These are phyloP conservation scores for Tilletia setariae DNA, from an alignment of 1,284 basidiomycete genomes.

Conservation along the genomic window DNA sequence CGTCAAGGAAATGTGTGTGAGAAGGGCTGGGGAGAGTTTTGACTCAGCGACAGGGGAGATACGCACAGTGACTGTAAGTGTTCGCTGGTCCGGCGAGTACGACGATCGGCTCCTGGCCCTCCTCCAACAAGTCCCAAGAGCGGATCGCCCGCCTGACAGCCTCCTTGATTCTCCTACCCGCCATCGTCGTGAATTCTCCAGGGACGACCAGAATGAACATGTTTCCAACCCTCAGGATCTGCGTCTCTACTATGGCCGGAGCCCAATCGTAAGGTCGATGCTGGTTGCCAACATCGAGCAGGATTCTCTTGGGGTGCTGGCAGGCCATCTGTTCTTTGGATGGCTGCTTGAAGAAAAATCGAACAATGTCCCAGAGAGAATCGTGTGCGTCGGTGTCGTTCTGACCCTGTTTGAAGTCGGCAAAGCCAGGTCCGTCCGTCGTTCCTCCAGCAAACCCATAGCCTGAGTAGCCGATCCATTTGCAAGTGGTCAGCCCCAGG, in stretches of 20 bases:
- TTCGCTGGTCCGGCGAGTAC: constrained; percentile 66
- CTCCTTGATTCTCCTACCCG: constrained; percentile 61
- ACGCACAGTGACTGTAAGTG: constrained; percentile 66
- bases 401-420: constrained; percentile 75
- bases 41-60: no score
- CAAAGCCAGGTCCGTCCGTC: constrained; percentile 74
- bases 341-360: constrained; percentile 66
- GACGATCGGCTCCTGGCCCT: constrained; percentile 47
- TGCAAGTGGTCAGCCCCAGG: no score
- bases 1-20: no score
- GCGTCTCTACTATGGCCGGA: constrained; percentile 68
- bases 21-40: no score
- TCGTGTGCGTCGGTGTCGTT: constrained; percentile 67
- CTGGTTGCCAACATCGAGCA: constrained; percentile 55
- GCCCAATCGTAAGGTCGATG: constrained; percentile 70
- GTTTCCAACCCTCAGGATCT: constrained; percentile 74
- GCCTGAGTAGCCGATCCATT: constrained; percentile 1
- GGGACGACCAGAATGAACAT: constrained; percentile 74
- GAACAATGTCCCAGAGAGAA: constrained; percentile 72
- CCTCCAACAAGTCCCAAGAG: constrained; percentile 63
- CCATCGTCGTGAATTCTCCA: constrained; percentile 66
- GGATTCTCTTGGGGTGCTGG: constrained; percentile 75
- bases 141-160: constrained; percentile 66
- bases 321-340: constrained; percentile 68
- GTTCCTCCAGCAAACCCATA: constrained; percentile 63